These are phyloP conservation scores for Ustilago sp. DNA, from an alignment of 1,284 basidiomycete species.

Conservation along the genomic window DNA sequence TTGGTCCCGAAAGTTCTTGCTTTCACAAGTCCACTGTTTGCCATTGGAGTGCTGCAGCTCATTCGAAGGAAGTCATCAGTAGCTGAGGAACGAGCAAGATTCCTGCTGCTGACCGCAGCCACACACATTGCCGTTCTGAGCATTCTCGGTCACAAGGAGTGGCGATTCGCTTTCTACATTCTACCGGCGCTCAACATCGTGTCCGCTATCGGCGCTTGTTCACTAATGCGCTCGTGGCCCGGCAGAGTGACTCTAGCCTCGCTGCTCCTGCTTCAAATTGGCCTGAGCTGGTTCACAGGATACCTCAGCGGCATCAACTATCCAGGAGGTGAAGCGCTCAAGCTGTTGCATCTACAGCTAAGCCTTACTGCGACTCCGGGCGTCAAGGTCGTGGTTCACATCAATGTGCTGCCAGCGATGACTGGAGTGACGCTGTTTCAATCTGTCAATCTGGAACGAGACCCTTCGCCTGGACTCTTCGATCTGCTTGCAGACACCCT, in stretches of 20 bases:
- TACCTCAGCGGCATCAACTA: slow-evolving; percentile 82
- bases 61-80: background rate
- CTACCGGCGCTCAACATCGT: slow-evolving; percentile 85
- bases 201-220: slow-evolving; percentile 77
- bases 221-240: slow-evolving; percentile 69
- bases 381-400: slow-evolving; percentile 71
- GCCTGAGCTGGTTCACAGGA: slow-evolving; percentile 69
- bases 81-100: slow-evolving; percentile 14
- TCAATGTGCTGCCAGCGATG: slow-evolving; percentile 85
- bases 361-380: background rate
- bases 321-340: slow-evolving; percentile 85
- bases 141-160: slow-evolving; percentile 80
- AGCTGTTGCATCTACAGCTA: slow-evolving; percentile 74
- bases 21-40: slow-evolving; percentile 75
- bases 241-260: slow-evolving; percentile 7
- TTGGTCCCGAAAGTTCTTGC: slow-evolving; percentile 83
- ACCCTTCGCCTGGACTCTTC: background rate
- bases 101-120: slow-evolving; percentile 67
- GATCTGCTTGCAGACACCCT: slow-evolving; percentile 9
- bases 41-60: slow-evolving; percentile 72
- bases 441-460: slow-evolving; percentile 73
- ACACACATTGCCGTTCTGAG: slow-evolving; percentile 79
- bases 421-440: slow-evolving; percentile 91
- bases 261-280: slow-evolving; percentile 29
- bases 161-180: slow-evolving; percentile 92